phyloP scores from a whole-genome alignment of 2,329 filamentous ascomycete species.

The Trichoderma koningii region DNA sequence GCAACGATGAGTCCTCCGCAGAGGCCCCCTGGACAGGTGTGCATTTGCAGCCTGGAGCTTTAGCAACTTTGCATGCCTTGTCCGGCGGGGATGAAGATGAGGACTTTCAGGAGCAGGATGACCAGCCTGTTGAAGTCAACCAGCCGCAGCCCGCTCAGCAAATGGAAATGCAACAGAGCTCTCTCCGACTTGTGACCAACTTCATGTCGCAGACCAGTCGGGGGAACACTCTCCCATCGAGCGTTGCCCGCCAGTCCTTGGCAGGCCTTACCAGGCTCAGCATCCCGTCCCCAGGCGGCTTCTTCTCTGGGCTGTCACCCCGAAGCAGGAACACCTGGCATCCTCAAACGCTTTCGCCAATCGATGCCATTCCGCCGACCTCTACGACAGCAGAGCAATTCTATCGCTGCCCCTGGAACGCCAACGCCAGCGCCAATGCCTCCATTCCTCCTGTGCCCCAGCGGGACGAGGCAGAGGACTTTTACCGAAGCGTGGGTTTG shows the following conservation, averaged over 20 bases:
- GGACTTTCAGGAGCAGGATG: slow-evolving; percentile 47
- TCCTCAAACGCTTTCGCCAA: slow-evolving; percentile 50
- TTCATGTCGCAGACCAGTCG: slow-evolving; percentile 36
- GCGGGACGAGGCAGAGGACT: slow-evolving; percentile 44
- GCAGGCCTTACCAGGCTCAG: slow-evolving; percentile 79
- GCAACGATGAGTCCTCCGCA: slow-evolving; percentile 53
- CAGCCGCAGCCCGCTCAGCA: slow-evolving; percentile 24
- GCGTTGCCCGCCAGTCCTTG: slow-evolving; percentile 54
- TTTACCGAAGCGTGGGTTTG: slow-evolving; percentile 43
- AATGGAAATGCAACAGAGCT: slow-evolving; percentile 54
- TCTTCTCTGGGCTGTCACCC: slow-evolving; percentile 82
- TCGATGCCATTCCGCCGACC: slow-evolving; percentile 65
- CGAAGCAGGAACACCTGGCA: slow-evolving; percentile 82
- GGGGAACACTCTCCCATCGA: slow-evolving; percentile 36
- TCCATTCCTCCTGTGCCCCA: slow-evolving; percentile 42
- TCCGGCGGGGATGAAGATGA: slow-evolving; percentile 65
- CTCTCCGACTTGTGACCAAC: slow-evolving; percentile 52
- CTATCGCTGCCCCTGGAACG: slow-evolving; percentile 79
- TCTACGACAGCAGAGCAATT: slow-evolving; percentile 92
- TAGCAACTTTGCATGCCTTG: slow-evolving; percentile 78
- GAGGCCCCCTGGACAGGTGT: slow-evolving; percentile 71
- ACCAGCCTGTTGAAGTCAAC: slow-evolving; percentile 50
- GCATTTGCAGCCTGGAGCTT: slow-evolving; percentile 74
- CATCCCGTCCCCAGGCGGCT: slow-evolving; percentile 87
- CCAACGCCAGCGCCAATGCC: slow-evolving; percentile 48